Evolutionary conservation across 1,284 basidiomycete genomes (phyloP).

Genomic region (Leccinum pachyderme): DNA sequence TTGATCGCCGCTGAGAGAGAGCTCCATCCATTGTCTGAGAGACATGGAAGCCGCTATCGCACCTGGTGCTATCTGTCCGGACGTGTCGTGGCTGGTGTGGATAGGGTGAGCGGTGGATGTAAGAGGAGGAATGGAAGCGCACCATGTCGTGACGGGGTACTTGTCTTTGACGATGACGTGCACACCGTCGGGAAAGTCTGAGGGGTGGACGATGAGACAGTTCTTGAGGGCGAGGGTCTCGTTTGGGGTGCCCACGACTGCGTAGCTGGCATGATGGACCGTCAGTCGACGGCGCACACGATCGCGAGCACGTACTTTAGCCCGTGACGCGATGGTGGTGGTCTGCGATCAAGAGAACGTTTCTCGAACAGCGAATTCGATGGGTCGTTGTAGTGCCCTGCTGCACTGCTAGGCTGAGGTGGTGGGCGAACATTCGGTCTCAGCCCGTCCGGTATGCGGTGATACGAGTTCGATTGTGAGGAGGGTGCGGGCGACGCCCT

Average conservation of each 20-base stretch:
- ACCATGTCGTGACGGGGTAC: constrained; percentile 75
- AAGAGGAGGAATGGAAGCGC: constrained; percentile 25
- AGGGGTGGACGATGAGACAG: constrained; percentile 74
- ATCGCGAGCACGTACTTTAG: constrained; percentile 39
- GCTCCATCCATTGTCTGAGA: constrained; percentile 83
- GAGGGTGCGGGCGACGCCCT: constrained; percentile 41
- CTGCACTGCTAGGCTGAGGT: constrained; percentile 27
- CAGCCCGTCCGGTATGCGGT: constrained; percentile 41
- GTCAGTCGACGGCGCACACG: background rate
- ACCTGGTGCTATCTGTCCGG: constrained; percentile 61
- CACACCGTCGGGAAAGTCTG: constrained; percentile 69
- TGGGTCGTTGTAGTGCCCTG: constrained; percentile 56
- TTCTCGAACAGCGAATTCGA: constrained; percentile 50
- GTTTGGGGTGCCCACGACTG: constrained; percentile 56
- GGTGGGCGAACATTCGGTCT: constrained; percentile 20
- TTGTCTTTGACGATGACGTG: constrained; percentile 74
- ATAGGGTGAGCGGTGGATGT: background rate
- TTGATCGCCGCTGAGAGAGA: constrained; percentile 75
- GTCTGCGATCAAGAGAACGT: constrained; percentile 44
- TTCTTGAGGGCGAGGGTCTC: constrained; percentile 78
- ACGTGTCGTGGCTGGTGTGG: constrained; percentile 67
- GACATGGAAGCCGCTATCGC: constrained; percentile 63
- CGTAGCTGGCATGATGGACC: constrained; percentile 42
- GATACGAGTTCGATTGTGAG: constrained; percentile 44
- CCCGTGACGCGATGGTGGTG: constrained; percentile 35